A percentile compares a stretch with the other conserved stretches of the same genome.
Evolutionary conservation across 2,329 filamentous ascomycete species (phyloP).

Genomic region (Coniella lustricola): DNA sequence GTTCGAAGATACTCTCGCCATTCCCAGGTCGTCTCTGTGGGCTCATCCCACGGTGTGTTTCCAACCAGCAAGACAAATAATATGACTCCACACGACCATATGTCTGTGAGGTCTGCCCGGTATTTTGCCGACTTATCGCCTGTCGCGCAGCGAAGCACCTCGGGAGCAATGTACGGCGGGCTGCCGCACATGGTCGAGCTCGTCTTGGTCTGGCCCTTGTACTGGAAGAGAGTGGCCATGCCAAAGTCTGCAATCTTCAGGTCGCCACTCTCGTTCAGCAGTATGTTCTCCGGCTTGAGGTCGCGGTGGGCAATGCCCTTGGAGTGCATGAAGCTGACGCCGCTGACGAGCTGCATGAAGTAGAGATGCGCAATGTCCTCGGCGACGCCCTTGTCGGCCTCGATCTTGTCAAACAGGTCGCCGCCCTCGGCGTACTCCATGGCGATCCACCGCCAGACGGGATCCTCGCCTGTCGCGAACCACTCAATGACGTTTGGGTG

Average conservation of each 20-base stretch:
- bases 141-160: conserved; percentile 60
- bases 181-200: conserved; percentile 90
- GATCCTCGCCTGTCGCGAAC: conserved; percentile 80
- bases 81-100: conserved; percentile 98
- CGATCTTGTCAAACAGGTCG: conserved; percentile 98
- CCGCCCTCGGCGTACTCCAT: conserved; percentile 96
- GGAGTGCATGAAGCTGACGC: conserved; percentile 90
- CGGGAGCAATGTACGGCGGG: conserved; percentile 93
- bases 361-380: conserved; percentile 95
- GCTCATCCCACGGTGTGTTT: conserved; percentile 97
- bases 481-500: conserved; percentile 94
- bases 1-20: conserved; percentile 80
- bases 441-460: conserved; percentile 89
- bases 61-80: conserved; percentile 91
- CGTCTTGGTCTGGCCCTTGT: conserved; percentile 73
- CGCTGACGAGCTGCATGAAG: conserved; percentile 84
- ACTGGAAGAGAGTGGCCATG: conserved; percentile 86
- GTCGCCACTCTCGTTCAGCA: conserved; percentile 76
- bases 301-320: conserved; percentile 92
- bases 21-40: conserved; percentile 78
- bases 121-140: conserved; percentile 52
- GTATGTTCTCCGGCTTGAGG: conserved; percentile 90
- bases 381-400: conserved; percentile 90
- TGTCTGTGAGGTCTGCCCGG: conserved; percentile 73
- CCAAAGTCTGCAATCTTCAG: conserved; percentile 97